Conservation (phyloP, 495 filamentous ascomycete genomes). For the Podospora anserina region DNA sequence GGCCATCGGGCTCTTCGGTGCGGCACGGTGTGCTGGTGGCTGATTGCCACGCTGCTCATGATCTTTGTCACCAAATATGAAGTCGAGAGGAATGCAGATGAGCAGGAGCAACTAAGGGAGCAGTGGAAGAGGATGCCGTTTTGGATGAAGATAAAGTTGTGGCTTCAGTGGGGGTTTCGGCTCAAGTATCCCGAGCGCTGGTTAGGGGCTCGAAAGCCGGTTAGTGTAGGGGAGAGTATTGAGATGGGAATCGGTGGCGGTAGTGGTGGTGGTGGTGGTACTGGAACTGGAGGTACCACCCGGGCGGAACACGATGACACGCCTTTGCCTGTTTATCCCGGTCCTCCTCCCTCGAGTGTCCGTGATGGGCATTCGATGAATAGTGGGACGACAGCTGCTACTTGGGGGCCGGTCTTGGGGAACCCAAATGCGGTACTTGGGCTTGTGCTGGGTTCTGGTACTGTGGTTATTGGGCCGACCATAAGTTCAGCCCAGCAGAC, state of each 20-base stretch:
- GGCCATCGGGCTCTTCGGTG: conserved; percentile 47
- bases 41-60: conserved; percentile 39
- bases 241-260: too few species aligned
- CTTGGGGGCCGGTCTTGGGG: background rate
- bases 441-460: background rate
- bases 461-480: background rate
- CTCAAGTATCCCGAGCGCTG: conserved; percentile 43
- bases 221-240: background rate
- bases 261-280: background rate
- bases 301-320: background rate
- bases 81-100: conserved; percentile 37
- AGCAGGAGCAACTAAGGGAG: conserved; percentile 40
- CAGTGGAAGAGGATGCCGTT: conserved; percentile 44
- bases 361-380: background rate
- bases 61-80: conserved; percentile 42
- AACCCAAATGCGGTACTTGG: background rate
- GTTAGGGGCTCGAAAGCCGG: conserved; percentile 6
- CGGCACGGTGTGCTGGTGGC: conserved; percentile 48
- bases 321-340: background rate
- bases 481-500: background rate
- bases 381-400: background rate
- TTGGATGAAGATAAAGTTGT: conserved; percentile 41
- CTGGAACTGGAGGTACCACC: background rate
- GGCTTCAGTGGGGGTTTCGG: conserved; percentile 51
- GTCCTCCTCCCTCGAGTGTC: background rate